phyloP scores from a whole-genome alignment of 2,329 filamentous ascomycete genomes.

The Sclerotiophoma versabilis region DNA sequence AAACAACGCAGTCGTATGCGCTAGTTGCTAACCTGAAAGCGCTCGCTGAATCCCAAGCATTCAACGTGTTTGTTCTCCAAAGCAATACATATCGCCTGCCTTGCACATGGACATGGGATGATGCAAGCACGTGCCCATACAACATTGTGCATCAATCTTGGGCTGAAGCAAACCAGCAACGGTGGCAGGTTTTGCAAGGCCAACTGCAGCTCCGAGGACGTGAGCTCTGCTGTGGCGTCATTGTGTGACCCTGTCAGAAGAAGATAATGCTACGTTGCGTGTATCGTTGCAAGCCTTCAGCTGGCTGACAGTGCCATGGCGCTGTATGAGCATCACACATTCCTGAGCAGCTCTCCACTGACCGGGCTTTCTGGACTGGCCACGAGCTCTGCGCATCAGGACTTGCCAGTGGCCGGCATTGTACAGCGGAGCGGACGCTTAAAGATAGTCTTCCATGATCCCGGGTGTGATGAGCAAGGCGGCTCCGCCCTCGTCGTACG shows the following conservation, averaged over 20 bases:
- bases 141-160: not conserved
- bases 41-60: too few relatives aligned
- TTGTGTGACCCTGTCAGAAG: not conserved
- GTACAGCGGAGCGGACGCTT: slow-evolving; percentile 12
- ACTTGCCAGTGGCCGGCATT: slow-evolving; percentile 2
- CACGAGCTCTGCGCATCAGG: slow-evolving; percentile 1
- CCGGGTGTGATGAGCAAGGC: slow-evolving; percentile 13
- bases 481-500: not conserved
- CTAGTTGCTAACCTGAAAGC: too few relatives aligned
- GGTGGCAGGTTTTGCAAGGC: not conserved
- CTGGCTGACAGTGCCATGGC: not conserved
- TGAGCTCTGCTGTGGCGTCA: not conserved
- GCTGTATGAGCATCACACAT: too few relatives aligned
- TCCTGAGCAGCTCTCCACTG: not conserved
- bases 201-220: slow-evolving; percentile 3
- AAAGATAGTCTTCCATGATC: not conserved
- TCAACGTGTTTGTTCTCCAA: too few relatives aligned
- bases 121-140: slow-evolving; percentile 1
- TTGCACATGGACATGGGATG: not conserved
- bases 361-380: not conserved
- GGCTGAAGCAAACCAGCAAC: not conserved
- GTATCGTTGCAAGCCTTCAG: not conserved
- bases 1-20: too few relatives aligned
- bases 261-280: not conserved
- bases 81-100: not conserved